phyloP scores from a whole-genome alignment of 495 filamentous ascomycete species.

The Neurospora intermedia region DNA sequence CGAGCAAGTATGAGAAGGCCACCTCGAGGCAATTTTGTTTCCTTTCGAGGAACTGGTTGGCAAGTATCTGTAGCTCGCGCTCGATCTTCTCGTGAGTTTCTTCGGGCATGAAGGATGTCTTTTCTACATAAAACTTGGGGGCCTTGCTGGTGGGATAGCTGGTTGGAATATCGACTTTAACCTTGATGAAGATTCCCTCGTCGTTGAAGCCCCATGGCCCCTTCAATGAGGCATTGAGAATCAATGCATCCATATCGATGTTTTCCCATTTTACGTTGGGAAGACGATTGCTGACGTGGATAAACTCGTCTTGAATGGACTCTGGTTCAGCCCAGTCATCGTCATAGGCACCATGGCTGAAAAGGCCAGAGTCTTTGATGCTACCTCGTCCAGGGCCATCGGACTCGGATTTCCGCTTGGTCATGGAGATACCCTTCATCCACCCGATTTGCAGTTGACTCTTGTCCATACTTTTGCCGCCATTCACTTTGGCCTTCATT shows the following conservation, averaged over 20 bases:
- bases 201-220: conserved; percentile 76
- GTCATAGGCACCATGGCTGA: conserved; percentile 32
- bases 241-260: conserved; percentile 68
- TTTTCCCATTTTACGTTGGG: conserved; percentile 78
- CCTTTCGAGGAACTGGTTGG: conserved; percentile 53
- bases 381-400: conserved; percentile 23
- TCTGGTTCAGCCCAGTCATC: conserved; percentile 65
- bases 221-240: conserved; percentile 63
- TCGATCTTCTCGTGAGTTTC: conserved; percentile 52
- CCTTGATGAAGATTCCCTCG: conserved; percentile 63
- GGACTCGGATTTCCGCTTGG: conserved; percentile 37
- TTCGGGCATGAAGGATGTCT: conserved; percentile 66
- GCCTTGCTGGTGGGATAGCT: conserved; percentile 62
- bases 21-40: conserved; percentile 75
- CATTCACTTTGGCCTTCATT: conserved; percentile 50
- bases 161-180: conserved; percentile 66
- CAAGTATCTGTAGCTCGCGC: conserved; percentile 58
- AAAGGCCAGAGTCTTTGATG: conserved; percentile 34
- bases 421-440: conserved; percentile 90
- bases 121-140: conserved; percentile 62
- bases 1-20: conserved; percentile 70
- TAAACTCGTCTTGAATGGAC: conserved; percentile 77
- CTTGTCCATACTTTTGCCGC: conserved; percentile 50
- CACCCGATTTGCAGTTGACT: conserved; percentile 59
- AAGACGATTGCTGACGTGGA: conserved; percentile 70